Conservation (phyloP, 2,329 filamentous ascomycete genomes). For the Chalaropsis ovoidea region DNA sequence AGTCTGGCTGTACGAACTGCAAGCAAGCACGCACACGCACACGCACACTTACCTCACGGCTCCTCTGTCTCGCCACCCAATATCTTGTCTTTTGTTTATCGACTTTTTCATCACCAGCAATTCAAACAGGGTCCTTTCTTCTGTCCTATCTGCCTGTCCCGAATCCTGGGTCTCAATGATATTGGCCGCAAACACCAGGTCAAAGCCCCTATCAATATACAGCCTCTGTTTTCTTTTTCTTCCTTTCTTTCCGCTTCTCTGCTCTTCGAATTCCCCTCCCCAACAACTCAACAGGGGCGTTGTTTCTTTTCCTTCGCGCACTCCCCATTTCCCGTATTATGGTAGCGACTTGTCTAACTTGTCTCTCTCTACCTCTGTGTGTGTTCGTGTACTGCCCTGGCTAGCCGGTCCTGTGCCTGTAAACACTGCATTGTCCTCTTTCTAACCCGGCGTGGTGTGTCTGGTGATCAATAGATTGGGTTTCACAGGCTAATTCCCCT, state of each 20-base stretch:
- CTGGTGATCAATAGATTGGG: background rate
- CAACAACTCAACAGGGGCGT: background rate
- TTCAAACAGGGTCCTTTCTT: too few relatives aligned
- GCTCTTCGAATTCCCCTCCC: background rate
- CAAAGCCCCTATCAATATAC: conserved; percentile 3
- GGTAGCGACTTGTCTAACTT: background rate
- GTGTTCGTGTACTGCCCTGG: background rate
- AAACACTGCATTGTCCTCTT: background rate
- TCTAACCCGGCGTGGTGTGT: background rate
- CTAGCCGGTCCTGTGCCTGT: background rate
- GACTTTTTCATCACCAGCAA: background rate
- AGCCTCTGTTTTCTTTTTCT: background rate
- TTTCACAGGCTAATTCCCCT: background rate
- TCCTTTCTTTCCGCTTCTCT: background rate
- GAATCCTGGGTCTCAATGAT: background rate
- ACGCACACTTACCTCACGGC: too few relatives aligned
- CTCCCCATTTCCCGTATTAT: background rate
- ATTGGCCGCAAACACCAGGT: conserved; percentile 3
- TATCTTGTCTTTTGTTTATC: too few relatives aligned
- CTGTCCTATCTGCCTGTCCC: background rate
- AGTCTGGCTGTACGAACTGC: background rate
- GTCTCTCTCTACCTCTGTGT: background rate
- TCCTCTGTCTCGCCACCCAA: too few relatives aligned
- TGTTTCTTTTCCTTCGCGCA: background rate
- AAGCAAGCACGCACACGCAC: background rate